Evolutionary conservation across 345 rosid genomes (phyloP), one percentile per base, ranked within the genome.

Genomic region (Adansonia digitata): DNA sequence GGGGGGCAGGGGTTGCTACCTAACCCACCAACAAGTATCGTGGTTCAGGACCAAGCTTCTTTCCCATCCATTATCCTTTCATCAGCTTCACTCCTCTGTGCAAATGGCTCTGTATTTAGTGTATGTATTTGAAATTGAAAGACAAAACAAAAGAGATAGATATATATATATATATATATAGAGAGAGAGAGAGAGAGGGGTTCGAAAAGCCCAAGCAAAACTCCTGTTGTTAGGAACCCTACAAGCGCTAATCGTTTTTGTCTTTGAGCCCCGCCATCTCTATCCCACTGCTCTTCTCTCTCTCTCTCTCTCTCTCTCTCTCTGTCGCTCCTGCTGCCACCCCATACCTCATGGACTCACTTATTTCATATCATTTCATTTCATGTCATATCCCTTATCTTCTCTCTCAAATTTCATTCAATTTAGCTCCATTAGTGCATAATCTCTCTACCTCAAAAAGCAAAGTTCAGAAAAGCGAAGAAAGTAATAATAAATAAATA

Each of bases 1-100:
- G 78, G 78, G 76, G 90, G 88, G 77, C 89, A 90, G 95, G 80
- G 76, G 43, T 80, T 90, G 95, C 85, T 82, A 83, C 91, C 90
- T 51, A 87, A 88, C 85, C 91, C 83, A 88, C 94, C 92, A 86
- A 88, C 94, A 90, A 39, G 74, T 71, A 81, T 87, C 91, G 80
- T 90, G 95, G 85, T 75, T 45, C 63, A 51, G 64, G 83, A 74
- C 78, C 77, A 72, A 72, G 22, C 82, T 78, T 86, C 64, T 82
- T 83, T 82, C 82, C 74, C 75, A 37, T 81, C 85, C 79, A 55
- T 83, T 77, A 73, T 83, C 86, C 69, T 69, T 69, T 64, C 73
- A 66, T 77, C 81, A 69, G 81, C 82, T 68, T 57, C 71, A 27
- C 18, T 64, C 65, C 74, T 77, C 49, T 63, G 18, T 51, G 66